phyloP scores from a whole-genome alignment of 23 red algal species.

The Porphyridium purpureum region DNA sequence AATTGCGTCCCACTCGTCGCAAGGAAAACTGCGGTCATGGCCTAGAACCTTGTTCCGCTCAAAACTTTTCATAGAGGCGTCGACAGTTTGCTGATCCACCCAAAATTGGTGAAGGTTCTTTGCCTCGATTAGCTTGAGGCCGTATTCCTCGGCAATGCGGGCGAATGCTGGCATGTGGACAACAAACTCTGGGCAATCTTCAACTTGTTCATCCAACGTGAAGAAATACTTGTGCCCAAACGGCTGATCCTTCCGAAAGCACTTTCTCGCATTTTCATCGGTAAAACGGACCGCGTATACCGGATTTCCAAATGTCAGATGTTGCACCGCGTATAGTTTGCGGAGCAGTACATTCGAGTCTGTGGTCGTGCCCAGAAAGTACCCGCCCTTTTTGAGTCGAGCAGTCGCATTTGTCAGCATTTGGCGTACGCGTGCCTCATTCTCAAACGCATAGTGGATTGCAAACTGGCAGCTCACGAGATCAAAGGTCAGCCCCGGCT shows the following conservation, averaged over 20 bases:
- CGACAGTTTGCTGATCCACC: not conserved
- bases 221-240: slow-evolving; percentile 81
- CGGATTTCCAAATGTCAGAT: slow-evolving; percentile 22
- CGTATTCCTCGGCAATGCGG: slow-evolving; percentile 56
- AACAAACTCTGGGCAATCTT: slow-evolving; percentile 83
- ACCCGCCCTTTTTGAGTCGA: slow-evolving; percentile 72
- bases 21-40: slow-evolving; percentile 26
- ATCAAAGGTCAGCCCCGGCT: slow-evolving; percentile 35
- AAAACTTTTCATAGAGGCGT: slow-evolving; percentile 4
- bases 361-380: slow-evolving; percentile 88
- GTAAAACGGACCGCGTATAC: slow-evolving; percentile 61
- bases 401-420: slow-evolving; percentile 64
- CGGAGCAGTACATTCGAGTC: slow-evolving; percentile 85
- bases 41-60: slow-evolving; percentile 29
- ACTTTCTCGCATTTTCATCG: slow-evolving; percentile 7
- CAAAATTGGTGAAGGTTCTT: slow-evolving; percentile 90
- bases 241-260: slow-evolving; percentile 8
- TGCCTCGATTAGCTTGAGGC: slow-evolving; percentile 48
- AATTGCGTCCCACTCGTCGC: slow-evolving; percentile 82
- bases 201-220: slow-evolving; percentile 64
- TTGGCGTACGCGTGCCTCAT: slow-evolving; percentile 52
- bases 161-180: slow-evolving; percentile 60
- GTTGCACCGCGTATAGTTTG: slow-evolving; percentile 49
- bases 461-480: slow-evolving; percentile 97
- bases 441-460: slow-evolving; percentile 94